phyloP scores from a whole-genome alignment of 2,329 filamentous ascomycete species.

The Pseudogymnoascus pannorum region DNA sequence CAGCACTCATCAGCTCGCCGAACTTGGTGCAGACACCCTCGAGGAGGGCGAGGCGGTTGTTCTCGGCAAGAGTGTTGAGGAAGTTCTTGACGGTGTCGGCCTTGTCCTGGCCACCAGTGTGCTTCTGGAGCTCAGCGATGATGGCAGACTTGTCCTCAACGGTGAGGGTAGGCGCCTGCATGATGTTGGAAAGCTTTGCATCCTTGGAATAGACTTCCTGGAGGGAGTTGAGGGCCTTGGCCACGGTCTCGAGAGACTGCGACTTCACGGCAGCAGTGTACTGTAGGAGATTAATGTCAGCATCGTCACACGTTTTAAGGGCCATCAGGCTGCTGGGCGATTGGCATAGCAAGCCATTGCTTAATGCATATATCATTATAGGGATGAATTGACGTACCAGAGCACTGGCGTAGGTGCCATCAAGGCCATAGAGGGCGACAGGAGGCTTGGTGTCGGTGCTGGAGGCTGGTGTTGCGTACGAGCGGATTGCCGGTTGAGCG shows the following conservation, averaged over 20 bases:
- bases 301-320: not conserved
- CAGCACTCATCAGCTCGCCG: constrained; percentile 73
- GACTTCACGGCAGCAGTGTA: constrained; percentile 94
- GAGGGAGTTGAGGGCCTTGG: constrained; percentile 70
- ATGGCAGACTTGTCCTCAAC: constrained; percentile 77
- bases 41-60: constrained; percentile 86
- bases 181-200: constrained; percentile 67
- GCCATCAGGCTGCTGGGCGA: not conserved
- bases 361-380: not conserved
- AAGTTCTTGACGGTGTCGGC: constrained; percentile 88
- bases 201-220: constrained; percentile 70
- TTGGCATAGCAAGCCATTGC: not conserved
- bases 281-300: constrained; percentile 39
- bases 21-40: constrained; percentile 85
- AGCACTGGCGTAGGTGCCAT: constrained; percentile 97
- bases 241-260: constrained; percentile 74
- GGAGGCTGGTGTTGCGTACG: constrained; percentile 60
- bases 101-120: constrained; percentile 61
- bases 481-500: constrained; percentile 58
- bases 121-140: constrained; percentile 80
- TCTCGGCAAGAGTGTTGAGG: constrained; percentile 80
- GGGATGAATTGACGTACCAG: constrained; percentile 60
- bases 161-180: constrained; percentile 73
- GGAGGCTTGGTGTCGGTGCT: constrained; percentile 69
- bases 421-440: constrained; percentile 85